Evolutionary conservation across 768 basidiomycete genomes (phyloP).

Genomic region (Chalciporus sphaerocephalus): DNA sequence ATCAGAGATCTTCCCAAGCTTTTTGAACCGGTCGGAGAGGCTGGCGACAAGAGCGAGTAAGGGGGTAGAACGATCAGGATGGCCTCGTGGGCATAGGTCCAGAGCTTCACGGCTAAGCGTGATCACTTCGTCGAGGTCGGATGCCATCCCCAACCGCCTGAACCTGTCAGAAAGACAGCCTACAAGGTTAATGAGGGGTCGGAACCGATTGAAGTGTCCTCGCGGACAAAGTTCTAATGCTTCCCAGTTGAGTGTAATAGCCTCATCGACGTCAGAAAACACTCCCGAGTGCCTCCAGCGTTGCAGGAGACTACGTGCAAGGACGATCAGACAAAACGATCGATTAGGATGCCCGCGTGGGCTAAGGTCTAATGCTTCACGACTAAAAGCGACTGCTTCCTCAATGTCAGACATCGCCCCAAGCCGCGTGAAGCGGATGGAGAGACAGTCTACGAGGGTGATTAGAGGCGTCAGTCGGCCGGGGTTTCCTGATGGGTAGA

Average conservation of each 20-base stretch:
- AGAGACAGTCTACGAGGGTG: not conserved
- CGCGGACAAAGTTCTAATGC: not conserved
- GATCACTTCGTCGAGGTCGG: not conserved
- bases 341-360: not conserved
- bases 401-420: conserved; percentile 1
- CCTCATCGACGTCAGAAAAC: not conserved
- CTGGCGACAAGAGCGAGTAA: not conserved
- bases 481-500: not conserved
- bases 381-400: not conserved
- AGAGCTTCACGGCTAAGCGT: not conserved
- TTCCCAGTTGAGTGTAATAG: not conserved
- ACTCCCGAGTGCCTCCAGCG: not conserved
- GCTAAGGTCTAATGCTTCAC: not conserved
- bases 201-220: not conserved
- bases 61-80: not conserved
- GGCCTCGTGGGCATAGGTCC: not conserved
- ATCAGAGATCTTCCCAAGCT: not conserved
- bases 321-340: not conserved
- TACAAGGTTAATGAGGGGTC: not conserved
- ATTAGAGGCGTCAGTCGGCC: not conserved
- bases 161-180: not conserved
- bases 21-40: not conserved
- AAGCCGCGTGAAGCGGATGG: not conserved
- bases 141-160: not conserved
- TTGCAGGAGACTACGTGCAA: not conserved